Percentiles rank a stretch among this genome's conserved stretches.
phyloP scores from a whole-genome alignment of 2,329 filamentous ascomycete genomes.

The Penicillium occitanis region DNA sequence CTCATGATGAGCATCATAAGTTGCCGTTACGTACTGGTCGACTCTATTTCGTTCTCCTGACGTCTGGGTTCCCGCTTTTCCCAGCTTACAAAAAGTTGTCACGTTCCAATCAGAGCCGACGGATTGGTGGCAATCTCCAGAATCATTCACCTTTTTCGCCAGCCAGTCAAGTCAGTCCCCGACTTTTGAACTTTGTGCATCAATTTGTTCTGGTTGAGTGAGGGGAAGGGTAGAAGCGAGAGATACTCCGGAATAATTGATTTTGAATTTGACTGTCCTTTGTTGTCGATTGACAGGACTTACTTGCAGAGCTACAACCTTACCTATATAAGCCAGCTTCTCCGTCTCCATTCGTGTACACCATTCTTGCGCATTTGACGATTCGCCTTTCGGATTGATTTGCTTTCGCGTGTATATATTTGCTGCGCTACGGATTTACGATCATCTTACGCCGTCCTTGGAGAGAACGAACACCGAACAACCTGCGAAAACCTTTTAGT shows the following conservation, averaged over 20 bases:
- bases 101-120: conserved; percentile 12
- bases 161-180: neutral
- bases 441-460: neutral
- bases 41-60: conserved; percentile 6
- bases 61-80: conserved; percentile 15
- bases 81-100: neutral
- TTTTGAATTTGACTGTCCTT: neutral
- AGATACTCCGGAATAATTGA: no score
- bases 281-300: neutral
- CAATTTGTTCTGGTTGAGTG: neutral
- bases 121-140: conserved; percentile 14
- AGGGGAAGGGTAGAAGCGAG: neutral
- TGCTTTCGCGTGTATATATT: neutral
- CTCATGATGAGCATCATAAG: neutral
- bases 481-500: neutral
- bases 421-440: neutral
- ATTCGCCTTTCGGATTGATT: neutral
- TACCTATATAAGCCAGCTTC: neutral
- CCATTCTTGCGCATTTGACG: neutral
- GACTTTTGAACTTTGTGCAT: neutral
- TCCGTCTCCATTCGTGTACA: neutral
- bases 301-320: neutral
- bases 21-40: neutral
- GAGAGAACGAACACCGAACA: neutral
- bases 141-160: neutral